Evolutionary conservation across 352 stramenopile species (phyloP), one percentile per base, ranked within the genome.

Genomic region (Phytophthora pluvialis): DNA sequence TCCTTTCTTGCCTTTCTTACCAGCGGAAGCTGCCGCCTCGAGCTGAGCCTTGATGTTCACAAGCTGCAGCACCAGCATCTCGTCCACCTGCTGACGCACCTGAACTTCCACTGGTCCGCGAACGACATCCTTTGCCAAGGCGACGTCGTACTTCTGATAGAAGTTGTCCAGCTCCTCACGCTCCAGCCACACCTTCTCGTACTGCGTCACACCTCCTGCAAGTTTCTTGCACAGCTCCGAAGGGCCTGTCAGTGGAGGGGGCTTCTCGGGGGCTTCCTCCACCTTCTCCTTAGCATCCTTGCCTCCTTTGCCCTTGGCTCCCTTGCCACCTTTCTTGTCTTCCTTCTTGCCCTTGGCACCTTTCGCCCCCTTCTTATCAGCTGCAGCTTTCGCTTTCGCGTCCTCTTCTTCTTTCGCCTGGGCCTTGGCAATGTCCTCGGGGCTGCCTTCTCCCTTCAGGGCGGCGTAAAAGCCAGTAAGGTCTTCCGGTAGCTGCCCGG

Each of bases 41-140:
- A 97, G 74, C 67, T 97, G 89, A 33, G 85, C 72, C 60, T 98
- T 98, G 70, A 98, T 97, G 80, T 98, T 98, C 29, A 90, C 81
- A 16, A 98, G 83, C 60, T 97, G 96, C 39, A 96, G 75, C n/a
- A 97, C 77, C 15, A 98, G 74, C 82, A 98, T 97, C 56, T 98
- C 90, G 53, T 98, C 95, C 48, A 98, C 94, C 74, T 97, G 80
- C 60, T 93, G 80, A 5, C 86, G 90, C 10, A 98, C 82, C 49
- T 97, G 85, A 6, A 81, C 72, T 56, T 97, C 84, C 16, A 98
- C 90, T 6, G 90, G 83, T 3, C 88, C 87, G 6, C 91, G 91
- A 15, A 97, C 88, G 5, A 95, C 88, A 56, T 95, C 79, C 66
- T 98, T 98, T 13, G 88, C 91, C 6, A 98, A 73, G 43, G 93